These are phyloP conservation scores for Entonaema liquescens DNA, from an alignment of 495 filamentous ascomycete species.

Conservation along the genomic window DNA sequence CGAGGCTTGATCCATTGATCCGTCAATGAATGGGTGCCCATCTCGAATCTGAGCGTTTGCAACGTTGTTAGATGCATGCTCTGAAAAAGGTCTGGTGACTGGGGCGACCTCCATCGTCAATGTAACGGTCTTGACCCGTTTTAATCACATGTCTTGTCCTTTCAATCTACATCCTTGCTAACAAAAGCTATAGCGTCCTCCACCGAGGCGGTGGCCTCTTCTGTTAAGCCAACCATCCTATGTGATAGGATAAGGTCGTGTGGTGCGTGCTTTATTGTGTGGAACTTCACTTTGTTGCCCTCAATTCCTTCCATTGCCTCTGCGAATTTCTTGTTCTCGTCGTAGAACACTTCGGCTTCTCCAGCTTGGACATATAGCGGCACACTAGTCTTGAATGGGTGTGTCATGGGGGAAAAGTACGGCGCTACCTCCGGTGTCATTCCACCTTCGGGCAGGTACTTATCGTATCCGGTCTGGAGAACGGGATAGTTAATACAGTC, in stretches of 20 bases:
- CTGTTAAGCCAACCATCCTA: neutral
- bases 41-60: neutral
- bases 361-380: neutral
- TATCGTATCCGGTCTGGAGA: neutral
- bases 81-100: neutral
- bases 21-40: neutral
- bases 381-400: neutral
- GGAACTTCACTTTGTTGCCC: neutral
- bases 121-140: neutral
- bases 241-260: neutral
- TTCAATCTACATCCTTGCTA: neutral
- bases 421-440: neutral
- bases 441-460: neutral
- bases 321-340: slow-evolving; percentile 1
- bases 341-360: neutral
- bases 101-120: neutral
- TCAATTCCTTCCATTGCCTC: neutral
- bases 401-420: neutral
- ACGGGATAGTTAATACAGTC: neutral
- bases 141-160: neutral
- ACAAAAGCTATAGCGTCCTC: neutral
- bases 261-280: neutral
- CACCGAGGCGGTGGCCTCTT: neutral
- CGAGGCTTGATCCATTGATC: neutral
- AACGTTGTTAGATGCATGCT: neutral